Evolutionary conservation across 306 rosid species (phyloP).

Genomic region (Citrullus mucosospermus): DNA sequence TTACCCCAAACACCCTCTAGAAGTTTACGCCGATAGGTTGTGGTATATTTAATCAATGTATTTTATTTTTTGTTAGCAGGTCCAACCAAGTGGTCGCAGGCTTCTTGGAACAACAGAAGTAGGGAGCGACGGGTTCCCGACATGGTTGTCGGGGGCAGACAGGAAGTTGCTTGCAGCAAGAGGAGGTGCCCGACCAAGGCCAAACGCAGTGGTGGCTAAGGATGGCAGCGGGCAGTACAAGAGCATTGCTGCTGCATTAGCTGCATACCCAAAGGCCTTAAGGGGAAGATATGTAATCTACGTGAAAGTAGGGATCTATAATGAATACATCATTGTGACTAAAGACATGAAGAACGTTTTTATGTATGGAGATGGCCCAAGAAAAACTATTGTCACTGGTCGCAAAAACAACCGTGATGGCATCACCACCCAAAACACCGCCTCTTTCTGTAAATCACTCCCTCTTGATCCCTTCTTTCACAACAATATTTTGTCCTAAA

Average conservation of each 20-base stretch:
- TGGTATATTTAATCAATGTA: not conserved
- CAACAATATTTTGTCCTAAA: too few relatives aligned
- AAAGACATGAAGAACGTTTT: conserved; percentile 14
- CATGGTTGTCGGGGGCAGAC: conserved; percentile 39
- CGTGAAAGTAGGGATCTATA: conserved; percentile 53
- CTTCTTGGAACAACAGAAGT: conserved; percentile 24
- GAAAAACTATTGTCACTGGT: conserved; percentile 42
- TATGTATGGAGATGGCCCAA: conserved; percentile 67
- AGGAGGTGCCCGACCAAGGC: not conserved
- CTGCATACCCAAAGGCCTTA: conserved; percentile 25
- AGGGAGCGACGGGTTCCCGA: conserved; percentile 25
- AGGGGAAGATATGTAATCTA: conserved; percentile 38
- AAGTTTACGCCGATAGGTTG: not conserved
- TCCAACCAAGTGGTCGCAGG: conserved; percentile 31
- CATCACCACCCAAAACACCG: conserved; percentile 30
- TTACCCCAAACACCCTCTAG: too few relatives aligned
- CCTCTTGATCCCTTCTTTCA: too few relatives aligned
- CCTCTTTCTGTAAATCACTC: conserved; percentile 32
- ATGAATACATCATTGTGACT: conserved; percentile 30
- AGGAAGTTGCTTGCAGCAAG: conserved; percentile 30
- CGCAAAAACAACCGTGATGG: conserved; percentile 16
- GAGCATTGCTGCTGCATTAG: conserved; percentile 34
- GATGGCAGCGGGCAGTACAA: conserved; percentile 51
- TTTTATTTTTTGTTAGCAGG: not conserved
- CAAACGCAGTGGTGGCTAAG: conserved; percentile 55